Conservation (phyloP, 331 rosid genomes). For the Cucumis variabilis region DNA sequence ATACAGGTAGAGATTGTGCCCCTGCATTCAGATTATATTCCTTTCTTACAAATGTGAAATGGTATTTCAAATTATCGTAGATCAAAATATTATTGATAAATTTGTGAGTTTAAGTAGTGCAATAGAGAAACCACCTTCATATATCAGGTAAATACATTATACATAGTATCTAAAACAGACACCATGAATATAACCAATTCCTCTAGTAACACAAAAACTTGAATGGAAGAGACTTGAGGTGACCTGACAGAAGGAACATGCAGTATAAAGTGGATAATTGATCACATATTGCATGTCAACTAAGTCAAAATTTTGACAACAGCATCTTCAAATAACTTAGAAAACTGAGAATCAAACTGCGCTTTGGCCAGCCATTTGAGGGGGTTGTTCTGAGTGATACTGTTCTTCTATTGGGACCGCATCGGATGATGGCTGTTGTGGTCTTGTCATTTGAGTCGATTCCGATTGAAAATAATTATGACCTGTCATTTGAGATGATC, state of each 20-base stretch:
- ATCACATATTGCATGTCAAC: not conserved
- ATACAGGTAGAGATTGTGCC: not conserved
- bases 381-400: not conserved
- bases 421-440: conserved; percentile 41
- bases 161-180: not conserved
- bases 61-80: not conserved
- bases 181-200: not conserved
- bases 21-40: not conserved
- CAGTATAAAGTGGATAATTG: not conserved
- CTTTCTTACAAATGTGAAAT: not conserved
- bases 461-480: conserved; percentile 47
- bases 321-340: not conserved
- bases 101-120: not conserved
- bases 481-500: conserved; percentile 25
- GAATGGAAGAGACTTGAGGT: conserved; percentile 40
- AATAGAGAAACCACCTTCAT: not conserved
- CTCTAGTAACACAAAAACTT: conserved; percentile 34
- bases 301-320: not conserved
- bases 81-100: not conserved
- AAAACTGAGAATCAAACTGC: not conserved
- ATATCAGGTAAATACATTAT: not conserved
- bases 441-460: conserved; percentile 39
- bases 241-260: not conserved
- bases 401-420: conserved; percentile 28
- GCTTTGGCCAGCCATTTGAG: conserved; percentile 2